A percentile compares a stretch with the other conserved stretches of the same genome.
phyloP scores from a whole-genome alignment of 129 eudicot species.

The Flaveria brownii region DNA sequence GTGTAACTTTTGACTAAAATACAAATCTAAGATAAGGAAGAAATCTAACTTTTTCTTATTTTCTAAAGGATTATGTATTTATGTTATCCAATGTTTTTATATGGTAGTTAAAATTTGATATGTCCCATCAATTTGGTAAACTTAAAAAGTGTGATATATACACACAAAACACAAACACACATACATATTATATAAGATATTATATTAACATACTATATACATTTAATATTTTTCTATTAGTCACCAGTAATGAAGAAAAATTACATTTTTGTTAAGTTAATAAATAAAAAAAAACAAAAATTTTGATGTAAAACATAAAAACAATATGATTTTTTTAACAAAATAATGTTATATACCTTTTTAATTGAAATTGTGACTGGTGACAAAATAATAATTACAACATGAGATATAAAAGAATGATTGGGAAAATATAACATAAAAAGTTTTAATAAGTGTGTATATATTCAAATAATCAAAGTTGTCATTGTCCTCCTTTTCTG shows the following conservation, averaged over 20 bases:
- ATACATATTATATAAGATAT: too few relatives aligned
- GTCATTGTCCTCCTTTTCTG: slow-evolving; percentile 40
- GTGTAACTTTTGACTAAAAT: slow-evolving; percentile 13
- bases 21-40: slow-evolving; percentile 3
- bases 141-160: neutral
- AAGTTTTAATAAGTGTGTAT: neutral
- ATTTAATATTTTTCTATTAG: too few relatives aligned
- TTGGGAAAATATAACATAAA: neutral
- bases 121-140: neutral
- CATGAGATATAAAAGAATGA: neutral
- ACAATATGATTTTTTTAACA: neutral
- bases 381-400: slow-evolving; percentile 5
- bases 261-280: neutral
- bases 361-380: neutral
- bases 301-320: neutral
- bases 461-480: slow-evolving; percentile 13
- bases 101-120: neutral
- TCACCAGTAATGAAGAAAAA: neutral
- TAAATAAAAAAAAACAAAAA: neutral
- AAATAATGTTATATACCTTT: neutral
- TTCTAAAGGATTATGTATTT: neutral
- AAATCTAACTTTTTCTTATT: slow-evolving; percentile 6
- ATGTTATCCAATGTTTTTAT: neutral
- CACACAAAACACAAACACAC: too few relatives aligned
- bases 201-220: too few relatives aligned